Conservation (phyloP, 371 early-diverging fungal species). For the Rhizopus sp. region DNA sequence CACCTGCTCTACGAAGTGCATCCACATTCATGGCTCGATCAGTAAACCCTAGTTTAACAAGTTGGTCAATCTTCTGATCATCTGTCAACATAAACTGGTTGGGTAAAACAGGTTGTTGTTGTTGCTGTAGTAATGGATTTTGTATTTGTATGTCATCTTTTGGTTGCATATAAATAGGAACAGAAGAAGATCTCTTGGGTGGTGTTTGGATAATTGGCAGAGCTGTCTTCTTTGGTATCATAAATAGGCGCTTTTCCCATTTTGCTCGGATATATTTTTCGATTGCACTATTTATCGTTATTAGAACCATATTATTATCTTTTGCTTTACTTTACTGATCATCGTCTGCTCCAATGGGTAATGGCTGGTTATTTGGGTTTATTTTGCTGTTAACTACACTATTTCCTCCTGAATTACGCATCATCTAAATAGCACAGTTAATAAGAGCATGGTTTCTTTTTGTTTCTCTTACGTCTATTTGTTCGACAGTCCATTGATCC, state of each 20-base stretch:
- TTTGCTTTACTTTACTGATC: constrained; percentile 53
- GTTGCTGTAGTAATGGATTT: constrained; percentile 9
- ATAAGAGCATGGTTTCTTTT: constrained; percentile 52
- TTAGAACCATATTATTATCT: not conserved
- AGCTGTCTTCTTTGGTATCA: constrained; percentile 31
- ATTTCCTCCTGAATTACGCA: constrained; percentile 80
- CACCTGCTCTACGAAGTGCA: constrained; percentile 60
- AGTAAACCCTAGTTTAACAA: constrained; percentile 53
- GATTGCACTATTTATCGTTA: constrained; percentile 60
- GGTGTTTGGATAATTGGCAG: constrained; percentile 9
- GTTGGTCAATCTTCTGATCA: constrained; percentile 40
- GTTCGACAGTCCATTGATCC: constrained; percentile 93
- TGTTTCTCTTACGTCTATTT: constrained; percentile 69
- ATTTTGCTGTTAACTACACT: constrained; percentile 75
- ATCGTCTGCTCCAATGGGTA: constrained; percentile 64
- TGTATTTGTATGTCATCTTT: constrained; percentile 8
- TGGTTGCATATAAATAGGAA: constrained; percentile 38
- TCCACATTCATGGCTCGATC: constrained; percentile 49
- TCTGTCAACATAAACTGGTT: constrained; percentile 21
- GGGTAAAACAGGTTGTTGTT: not conserved
- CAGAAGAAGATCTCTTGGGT: constrained; percentile 50
- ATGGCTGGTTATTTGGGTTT: constrained; percentile 69
- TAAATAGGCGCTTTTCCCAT: constrained; percentile 85
- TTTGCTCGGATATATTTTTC: constrained; percentile 94
- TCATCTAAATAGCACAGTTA: constrained; percentile 31